Percentiles rank a stretch among this genome's conserved stretches.
Evolutionary conservation across 768 basidiomycete genomes (phyloP).

Genomic region (Boletus vinaceobasis): DNA sequence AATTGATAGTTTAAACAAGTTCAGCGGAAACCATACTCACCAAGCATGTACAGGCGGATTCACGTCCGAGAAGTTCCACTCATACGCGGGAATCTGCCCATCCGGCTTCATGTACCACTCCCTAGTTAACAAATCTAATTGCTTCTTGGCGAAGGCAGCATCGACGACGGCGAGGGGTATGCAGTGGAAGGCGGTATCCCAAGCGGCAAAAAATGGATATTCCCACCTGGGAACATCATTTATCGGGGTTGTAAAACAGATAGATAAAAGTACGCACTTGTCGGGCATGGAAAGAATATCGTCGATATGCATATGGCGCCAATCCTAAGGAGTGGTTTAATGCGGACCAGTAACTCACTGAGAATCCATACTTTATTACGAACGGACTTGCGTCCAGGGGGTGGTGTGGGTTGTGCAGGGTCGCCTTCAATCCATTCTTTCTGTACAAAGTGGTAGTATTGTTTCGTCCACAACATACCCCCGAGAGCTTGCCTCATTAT

Average conservation of each 20-base stretch:
- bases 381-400: constrained; percentile 79
- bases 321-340: constrained; percentile 53
- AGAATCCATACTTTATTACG: constrained; percentile 66
- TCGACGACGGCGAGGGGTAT: constrained; percentile 97
- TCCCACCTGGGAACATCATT: constrained; percentile 66
- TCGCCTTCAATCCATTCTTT: constrained; percentile 97
- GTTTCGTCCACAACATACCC: constrained; percentile 99
- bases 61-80: constrained; percentile 99
- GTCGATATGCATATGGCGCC: constrained; percentile 93
- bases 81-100: constrained; percentile 97
- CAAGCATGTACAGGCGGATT: constrained; percentile 99
- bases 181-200: constrained; percentile 99
- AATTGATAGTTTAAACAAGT: not conserved
- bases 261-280: constrained; percentile 53
- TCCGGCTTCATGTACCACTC: constrained; percentile 99
- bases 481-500: constrained; percentile 95
- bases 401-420: constrained; percentile 91
- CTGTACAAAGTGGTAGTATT: constrained; percentile 94
- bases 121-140: constrained; percentile 90
- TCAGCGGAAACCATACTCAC: constrained; percentile 36
- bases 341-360: not conserved
- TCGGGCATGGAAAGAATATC: constrained; percentile 99
- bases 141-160: constrained; percentile 94
- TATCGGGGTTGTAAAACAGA: not conserved
- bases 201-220: constrained; percentile 98